Percentiles rank a stretch among this genome's conserved stretches.
Evolutionary conservation across 768 basidiomycete species (phyloP).

Genomic region (Lyophyllum decastes): DNA sequence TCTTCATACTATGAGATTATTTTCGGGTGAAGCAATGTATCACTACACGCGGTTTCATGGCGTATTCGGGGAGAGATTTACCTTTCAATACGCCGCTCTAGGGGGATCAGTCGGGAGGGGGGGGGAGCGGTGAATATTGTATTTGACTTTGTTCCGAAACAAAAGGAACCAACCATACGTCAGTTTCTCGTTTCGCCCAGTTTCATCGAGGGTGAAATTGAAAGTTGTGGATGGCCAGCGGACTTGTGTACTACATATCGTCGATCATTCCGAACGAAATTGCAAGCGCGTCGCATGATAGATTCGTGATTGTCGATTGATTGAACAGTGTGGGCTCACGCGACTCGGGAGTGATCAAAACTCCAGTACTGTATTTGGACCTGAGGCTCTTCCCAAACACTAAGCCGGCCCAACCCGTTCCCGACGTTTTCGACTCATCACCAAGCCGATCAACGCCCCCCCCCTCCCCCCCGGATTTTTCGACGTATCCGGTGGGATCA

Average conservation of each 20-base stretch:
- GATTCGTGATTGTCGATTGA: too few relatives aligned
- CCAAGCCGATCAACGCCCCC: not conserved
- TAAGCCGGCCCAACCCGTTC: not conserved
- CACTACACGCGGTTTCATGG: not conserved
- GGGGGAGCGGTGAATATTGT: too few relatives aligned
- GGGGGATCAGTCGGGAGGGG: not conserved
- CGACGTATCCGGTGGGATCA: too few relatives aligned
- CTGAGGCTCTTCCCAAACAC: not conserved
- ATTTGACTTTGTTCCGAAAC: not conserved
- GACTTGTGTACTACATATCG: too few relatives aligned
- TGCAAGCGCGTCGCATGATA: too few relatives aligned
- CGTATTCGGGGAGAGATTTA: not conserved
- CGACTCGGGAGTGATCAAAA: not conserved
- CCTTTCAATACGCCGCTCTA: not conserved
- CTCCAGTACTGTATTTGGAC: not conserved
- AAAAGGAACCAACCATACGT: not conserved
- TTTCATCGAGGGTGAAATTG: not conserved
- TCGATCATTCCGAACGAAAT: too few relatives aligned
- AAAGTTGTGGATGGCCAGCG: not conserved
- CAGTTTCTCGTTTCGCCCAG: too few relatives aligned
- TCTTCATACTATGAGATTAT: not conserved
- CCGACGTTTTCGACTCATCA: not conserved
- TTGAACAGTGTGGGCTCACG: not conserved
- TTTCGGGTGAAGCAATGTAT: not conserved
- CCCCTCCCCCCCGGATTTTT: too few relatives aligned